Conservation (phyloP, 2,329 filamentous ascomycete genomes). For the Epicoccum sorghinum region DNA sequence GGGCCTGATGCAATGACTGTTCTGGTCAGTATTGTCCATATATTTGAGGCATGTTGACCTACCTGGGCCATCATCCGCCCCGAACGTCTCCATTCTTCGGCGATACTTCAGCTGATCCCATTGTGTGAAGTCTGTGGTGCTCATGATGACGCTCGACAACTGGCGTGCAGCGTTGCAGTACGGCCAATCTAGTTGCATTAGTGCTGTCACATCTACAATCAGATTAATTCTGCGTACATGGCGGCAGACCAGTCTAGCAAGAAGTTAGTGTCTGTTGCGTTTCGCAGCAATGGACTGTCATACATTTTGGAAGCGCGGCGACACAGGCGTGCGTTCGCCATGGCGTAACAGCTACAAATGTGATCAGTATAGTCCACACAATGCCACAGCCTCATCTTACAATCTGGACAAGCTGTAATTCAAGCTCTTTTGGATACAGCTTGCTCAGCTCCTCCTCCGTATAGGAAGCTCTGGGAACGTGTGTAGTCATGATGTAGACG, state of each 20-base stretch:
- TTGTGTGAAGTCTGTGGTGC: conserved; percentile 56
- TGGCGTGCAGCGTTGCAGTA: conserved; percentile 82
- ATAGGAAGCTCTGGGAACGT: conserved; percentile 77
- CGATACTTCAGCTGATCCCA: conserved; percentile 68
- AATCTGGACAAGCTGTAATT: conserved; percentile 89
- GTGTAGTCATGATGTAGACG: conserved; percentile 70
- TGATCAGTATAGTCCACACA: conserved; percentile 11
- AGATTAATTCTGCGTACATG: conserved; percentile 32
- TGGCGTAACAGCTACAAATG: conserved; percentile 46
- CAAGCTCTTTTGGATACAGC: conserved; percentile 80
- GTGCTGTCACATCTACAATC: background rate
- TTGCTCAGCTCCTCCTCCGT: conserved; percentile 76
- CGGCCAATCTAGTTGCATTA: conserved; percentile 69
- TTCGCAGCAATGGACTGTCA: conserved; percentile 25
- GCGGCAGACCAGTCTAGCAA: conserved; percentile 38
- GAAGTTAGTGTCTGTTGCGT: conserved; percentile 9
- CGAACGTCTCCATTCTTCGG: conserved; percentile 83
- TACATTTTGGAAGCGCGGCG: conserved; percentile 84
- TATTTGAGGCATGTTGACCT: background rate
- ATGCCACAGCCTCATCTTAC: conserved; percentile 48
- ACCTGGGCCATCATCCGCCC: conserved; percentile 63
- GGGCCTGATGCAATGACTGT: conserved; percentile 69
- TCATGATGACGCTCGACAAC: conserved; percentile 67
- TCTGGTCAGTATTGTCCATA: conserved; percentile 6
- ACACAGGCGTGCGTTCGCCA: conserved; percentile 80